Evolutionary conservation across 768 basidiomycete genomes (phyloP).

Genomic region (Lyophyllum semitale): DNA sequence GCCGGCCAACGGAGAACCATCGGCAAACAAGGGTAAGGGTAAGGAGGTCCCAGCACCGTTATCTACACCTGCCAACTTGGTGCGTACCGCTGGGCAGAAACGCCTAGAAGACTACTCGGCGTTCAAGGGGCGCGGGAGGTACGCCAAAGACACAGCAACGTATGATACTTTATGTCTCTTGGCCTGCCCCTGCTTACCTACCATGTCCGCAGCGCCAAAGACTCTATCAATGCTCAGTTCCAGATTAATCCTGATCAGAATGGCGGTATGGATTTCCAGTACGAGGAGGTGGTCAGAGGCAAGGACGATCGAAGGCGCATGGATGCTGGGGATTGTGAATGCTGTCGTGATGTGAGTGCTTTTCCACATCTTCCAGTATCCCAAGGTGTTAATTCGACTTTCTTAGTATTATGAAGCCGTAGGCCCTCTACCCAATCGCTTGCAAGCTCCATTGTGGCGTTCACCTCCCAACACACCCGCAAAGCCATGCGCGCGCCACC

Average conservation of each 20-base stretch:
- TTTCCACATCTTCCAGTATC: slow-evolving; percentile 2
- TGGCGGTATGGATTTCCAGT: slow-evolving; percentile 65
- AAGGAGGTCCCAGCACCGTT: slow-evolving; percentile 4
- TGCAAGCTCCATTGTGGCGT: slow-evolving; percentile 74
- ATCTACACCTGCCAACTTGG: slow-evolving; percentile 24
- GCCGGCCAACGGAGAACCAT: neutral
- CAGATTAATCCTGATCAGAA: slow-evolving; percentile 70
- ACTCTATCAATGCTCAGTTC: slow-evolving; percentile 64
- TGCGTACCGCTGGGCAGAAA: slow-evolving; percentile 20
- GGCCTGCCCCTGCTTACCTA: neutral
- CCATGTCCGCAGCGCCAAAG: slow-evolving; percentile 25
- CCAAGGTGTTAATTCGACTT: neutral
- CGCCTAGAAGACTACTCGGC: slow-evolving; percentile 41
- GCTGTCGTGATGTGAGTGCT: slow-evolving; percentile 68
- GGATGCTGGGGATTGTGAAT: slow-evolving; percentile 80
- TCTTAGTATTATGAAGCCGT: slow-evolving; percentile 78
- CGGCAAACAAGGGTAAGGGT: slow-evolving; percentile 24
- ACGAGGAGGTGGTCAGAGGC: slow-evolving; percentile 73
- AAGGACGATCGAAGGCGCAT: slow-evolving; percentile 64
- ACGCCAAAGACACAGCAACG: slow-evolving; percentile 39
- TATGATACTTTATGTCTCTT: slow-evolving; percentile 16
- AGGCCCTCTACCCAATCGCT: slow-evolving; percentile 66
- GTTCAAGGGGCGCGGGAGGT: slow-evolving; percentile 63
- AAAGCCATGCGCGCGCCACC: slow-evolving; percentile 30
- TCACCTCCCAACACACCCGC: slow-evolving; percentile 48